These are phyloP conservation scores for Phytophthora cactorum DNA, from an alignment of 352 stramenopile genomes.

Conservation along the genomic window DNA sequence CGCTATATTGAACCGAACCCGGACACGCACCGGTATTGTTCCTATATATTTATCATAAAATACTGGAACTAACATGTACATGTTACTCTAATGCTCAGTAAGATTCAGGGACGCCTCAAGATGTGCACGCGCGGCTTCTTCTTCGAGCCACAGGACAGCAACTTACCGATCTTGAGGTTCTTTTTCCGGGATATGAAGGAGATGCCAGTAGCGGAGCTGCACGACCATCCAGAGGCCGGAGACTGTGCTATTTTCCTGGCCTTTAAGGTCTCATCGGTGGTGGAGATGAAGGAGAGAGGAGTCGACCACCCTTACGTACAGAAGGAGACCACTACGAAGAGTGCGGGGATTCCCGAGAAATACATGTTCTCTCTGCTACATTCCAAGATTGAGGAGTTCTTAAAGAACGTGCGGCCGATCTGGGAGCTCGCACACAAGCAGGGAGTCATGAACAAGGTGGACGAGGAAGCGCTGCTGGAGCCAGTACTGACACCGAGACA, in stretches of 20 bases:
- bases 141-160: slow-evolving; percentile 91
- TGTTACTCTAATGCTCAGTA: slow-evolving; percentile 39
- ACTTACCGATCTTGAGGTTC: slow-evolving; percentile 84
- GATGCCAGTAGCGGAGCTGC: slow-evolving; percentile 61
- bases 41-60: slow-evolving; percentile 5
- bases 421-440: slow-evolving; percentile 72
- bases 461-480: slow-evolving; percentile 80
- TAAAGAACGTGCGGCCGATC: slow-evolving; percentile 71
- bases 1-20: slow-evolving; percentile 71
- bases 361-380: slow-evolving; percentile 88
- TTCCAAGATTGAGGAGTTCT: slow-evolving; percentile 82
- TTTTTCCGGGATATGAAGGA: slow-evolving; percentile 87
- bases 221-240: slow-evolving; percentile 42
- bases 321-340: slow-evolving; percentile 44
- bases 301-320: slow-evolving; percentile 85
- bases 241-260: slow-evolving; percentile 69
- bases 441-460: slow-evolving; percentile 83
- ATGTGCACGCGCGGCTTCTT: slow-evolving; percentile 92
- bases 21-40: slow-evolving; percentile 53
- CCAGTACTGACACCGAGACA: slow-evolving; percentile 74
- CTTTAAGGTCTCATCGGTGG: slow-evolving; percentile 60
- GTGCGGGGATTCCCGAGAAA: slow-evolving; percentile 41
- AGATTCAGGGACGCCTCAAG: slow-evolving; percentile 84
- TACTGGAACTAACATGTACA: slow-evolving; percentile 2
- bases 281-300: slow-evolving; percentile 90